A percentile compares a stretch with the other conserved stretches of the same genome.
Conservation (phyloP, 768 basidiomycete genomes). For the Boletus sensibilis region DNA sequence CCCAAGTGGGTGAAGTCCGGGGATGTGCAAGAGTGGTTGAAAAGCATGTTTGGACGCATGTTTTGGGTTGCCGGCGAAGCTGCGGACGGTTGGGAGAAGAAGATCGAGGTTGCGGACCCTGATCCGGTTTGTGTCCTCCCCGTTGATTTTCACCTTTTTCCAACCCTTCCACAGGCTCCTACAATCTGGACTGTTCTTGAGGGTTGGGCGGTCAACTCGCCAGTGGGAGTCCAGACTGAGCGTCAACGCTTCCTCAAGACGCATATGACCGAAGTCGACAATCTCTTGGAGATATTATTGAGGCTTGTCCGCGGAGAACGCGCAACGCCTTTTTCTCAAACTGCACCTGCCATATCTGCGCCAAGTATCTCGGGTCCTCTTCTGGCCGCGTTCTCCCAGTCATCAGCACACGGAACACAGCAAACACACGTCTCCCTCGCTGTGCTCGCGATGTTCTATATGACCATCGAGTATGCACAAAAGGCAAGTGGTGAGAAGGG, state of each 20-base stretch:
- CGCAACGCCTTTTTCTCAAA: constrained; percentile 65
- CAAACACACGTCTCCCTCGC: constrained; percentile 95
- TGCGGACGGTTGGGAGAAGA: constrained; percentile 92
- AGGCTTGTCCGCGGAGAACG: constrained; percentile 90
- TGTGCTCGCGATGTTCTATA: constrained; percentile 85
- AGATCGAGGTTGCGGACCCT: constrained; percentile 88
- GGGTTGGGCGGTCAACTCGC: constrained; percentile 84
- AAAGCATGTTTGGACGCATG: constrained; percentile 84
- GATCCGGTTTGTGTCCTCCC: constrained; percentile 73
- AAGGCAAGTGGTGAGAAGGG: constrained; percentile 67
- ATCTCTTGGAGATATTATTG: constrained; percentile 89
- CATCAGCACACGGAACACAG: constrained; percentile 78
- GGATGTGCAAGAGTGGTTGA: constrained; percentile 91
- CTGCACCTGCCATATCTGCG: constrained; percentile 57
- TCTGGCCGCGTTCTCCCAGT: constrained; percentile 65
- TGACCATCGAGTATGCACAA: constrained; percentile 79
- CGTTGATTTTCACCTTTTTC: not conserved
- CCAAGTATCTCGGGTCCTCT: constrained; percentile 69
- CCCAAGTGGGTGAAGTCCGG: constrained; percentile 97
- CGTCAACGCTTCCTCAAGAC: constrained; percentile 88
- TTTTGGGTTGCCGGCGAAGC: constrained; percentile 83
- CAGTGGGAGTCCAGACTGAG: constrained; percentile 68
- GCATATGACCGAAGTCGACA: constrained; percentile 82
- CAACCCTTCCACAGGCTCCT: constrained; percentile 59
- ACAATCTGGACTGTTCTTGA: constrained; percentile 91